Evolutionary conservation across 2,329 filamentous ascomycete species (phyloP).

Genomic region (Fusarium camptoceras): DNA sequence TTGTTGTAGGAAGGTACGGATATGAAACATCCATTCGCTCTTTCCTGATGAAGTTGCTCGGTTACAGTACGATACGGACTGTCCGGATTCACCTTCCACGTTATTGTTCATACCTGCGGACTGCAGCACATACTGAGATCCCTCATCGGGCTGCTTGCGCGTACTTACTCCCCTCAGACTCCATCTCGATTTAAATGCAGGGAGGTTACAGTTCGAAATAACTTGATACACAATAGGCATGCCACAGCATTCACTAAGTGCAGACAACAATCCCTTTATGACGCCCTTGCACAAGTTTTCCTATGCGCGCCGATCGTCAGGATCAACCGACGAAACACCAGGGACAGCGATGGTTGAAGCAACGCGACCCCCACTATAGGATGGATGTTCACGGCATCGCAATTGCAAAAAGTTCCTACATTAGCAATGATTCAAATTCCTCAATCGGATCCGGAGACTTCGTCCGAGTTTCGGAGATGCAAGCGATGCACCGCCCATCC

Average conservation of each 20-base stretch:
- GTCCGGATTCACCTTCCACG: not conserved
- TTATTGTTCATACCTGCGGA: not conserved
- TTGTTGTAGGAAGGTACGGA: not conserved
- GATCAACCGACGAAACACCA: conserved; percentile 3
- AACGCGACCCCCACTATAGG: conserved; percentile 1
- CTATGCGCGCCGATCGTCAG: not conserved
- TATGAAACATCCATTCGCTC: not conserved
- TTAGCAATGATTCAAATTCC: conserved; percentile 2
- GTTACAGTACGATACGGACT: not conserved
- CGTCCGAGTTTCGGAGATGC: conserved; percentile 1
- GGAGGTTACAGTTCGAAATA: conserved; percentile 1
- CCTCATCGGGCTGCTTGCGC: conserved; percentile 1
- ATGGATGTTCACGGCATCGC: not conserved
- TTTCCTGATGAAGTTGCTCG: not conserved
- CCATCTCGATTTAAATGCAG: conserved; percentile 17
- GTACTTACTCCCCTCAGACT: conserved; percentile 3
- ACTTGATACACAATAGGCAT: conserved; percentile 6
- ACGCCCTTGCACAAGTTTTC: not conserved
- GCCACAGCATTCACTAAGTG: not conserved
- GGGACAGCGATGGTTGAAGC: conserved; percentile 5
- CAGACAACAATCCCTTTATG: not conserved
- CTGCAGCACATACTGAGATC: not conserved
- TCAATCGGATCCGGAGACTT: conserved; percentile 3
- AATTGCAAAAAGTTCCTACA: conserved; percentile 1
- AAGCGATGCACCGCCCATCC: not conserved